Evolutionary conservation across 805 yeast species (phyloP).

Genomic region (Candida sphagnicola): DNA sequence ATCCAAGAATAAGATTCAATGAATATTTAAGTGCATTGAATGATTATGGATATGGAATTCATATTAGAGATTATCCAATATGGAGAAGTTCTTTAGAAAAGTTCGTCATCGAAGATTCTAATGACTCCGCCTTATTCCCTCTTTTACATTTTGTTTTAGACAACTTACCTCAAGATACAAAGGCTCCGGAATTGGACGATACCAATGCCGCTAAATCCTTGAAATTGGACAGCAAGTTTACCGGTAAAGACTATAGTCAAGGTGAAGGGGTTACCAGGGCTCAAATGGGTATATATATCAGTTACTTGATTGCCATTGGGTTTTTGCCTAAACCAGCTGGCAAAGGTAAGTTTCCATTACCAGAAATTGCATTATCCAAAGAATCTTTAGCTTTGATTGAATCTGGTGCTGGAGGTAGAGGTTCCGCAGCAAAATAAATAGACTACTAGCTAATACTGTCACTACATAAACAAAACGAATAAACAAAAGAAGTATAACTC

Average conservation of each 20-base stretch:
- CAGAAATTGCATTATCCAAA: slow-evolving; percentile 50
- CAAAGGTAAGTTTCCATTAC: slow-evolving; percentile 43
- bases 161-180: slow-evolving; percentile 83
- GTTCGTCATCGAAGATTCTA: slow-evolving; percentile 67
- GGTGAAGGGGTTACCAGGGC: slow-evolving; percentile 74
- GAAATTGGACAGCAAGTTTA: slow-evolving; percentile 53
- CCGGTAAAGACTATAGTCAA: slow-evolving; percentile 60
- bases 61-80: slow-evolving; percentile 58
- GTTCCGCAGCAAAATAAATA: slow-evolving; percentile 49
- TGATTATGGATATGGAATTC: slow-evolving; percentile 69
- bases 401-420: slow-evolving; percentile 73
- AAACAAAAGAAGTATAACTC: too few relatives aligned
- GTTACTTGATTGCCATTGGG: slow-evolving; percentile 77
- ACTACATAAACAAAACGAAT: too few relatives aligned
- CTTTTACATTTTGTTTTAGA: slow-evolving; percentile 91
- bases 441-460: too few relatives aligned
- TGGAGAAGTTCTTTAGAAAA: slow-evolving; percentile 80
- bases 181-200: slow-evolving; percentile 95
- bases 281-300: slow-evolving; percentile 70
- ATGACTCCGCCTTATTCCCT: slow-evolving; percentile 88
- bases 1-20: slow-evolving; percentile 83
- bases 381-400: slow-evolving; percentile 54
- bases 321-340: slow-evolving; percentile 65
- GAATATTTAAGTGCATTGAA: slow-evolving; percentile 65
- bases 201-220: slow-evolving; percentile 72